A percentile compares a stretch with the other conserved stretches of the same genome.
These are phyloP conservation scores for Alternaria sp. DNA, from an alignment of 2,329 filamentous ascomycete species.

Conservation along the genomic window DNA sequence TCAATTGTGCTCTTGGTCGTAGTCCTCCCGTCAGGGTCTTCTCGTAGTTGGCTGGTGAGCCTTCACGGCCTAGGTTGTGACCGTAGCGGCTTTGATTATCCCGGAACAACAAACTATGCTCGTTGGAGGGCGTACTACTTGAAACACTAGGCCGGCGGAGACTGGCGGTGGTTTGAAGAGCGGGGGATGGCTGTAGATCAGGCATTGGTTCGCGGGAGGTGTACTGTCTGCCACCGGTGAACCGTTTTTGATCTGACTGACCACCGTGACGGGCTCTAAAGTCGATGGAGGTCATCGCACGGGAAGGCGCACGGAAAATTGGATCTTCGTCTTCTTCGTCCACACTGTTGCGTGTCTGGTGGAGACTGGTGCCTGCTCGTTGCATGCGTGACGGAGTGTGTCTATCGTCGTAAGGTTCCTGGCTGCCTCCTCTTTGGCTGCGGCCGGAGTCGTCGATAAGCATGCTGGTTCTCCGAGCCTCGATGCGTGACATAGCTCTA, in stretches of 20 bases:
- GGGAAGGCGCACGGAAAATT: conserved; percentile 54
- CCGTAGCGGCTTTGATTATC: conserved; percentile 36
- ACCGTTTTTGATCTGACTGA: conserved; percentile 29
- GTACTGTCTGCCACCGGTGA: conserved; percentile 40
- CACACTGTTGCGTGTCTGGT: conserved; percentile 42
- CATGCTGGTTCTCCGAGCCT: conserved; percentile 51
- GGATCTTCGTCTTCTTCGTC: conserved; percentile 47
- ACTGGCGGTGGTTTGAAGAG: conserved; percentile 33
- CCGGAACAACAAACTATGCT: conserved; percentile 36
- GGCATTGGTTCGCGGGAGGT: conserved; percentile 48
- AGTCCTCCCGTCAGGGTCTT: conserved; percentile 33
- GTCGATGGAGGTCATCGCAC: conserved; percentile 54
- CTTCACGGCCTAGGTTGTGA: conserved; percentile 31
- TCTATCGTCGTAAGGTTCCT: conserved; percentile 31
- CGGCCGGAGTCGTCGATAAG: conserved; percentile 19
- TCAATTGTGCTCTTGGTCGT: conserved; percentile 33
- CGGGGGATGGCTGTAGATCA: conserved; percentile 40
- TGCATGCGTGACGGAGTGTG: conserved; percentile 37
- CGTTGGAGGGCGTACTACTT: conserved; percentile 24
- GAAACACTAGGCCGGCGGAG: conserved; percentile 41
- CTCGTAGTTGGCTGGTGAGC: conserved; percentile 38
- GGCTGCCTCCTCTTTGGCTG: conserved; percentile 39
- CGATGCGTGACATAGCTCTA: conserved; percentile 51
- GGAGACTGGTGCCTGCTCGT: conserved; percentile 48
- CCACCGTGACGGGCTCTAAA: conserved; percentile 38